A percentile compares a stretch with the other conserved stretches of the same genome.
Conservation (phyloP, 2,329 filamentous ascomycete species). For the Mariannaea elegans region DNA sequence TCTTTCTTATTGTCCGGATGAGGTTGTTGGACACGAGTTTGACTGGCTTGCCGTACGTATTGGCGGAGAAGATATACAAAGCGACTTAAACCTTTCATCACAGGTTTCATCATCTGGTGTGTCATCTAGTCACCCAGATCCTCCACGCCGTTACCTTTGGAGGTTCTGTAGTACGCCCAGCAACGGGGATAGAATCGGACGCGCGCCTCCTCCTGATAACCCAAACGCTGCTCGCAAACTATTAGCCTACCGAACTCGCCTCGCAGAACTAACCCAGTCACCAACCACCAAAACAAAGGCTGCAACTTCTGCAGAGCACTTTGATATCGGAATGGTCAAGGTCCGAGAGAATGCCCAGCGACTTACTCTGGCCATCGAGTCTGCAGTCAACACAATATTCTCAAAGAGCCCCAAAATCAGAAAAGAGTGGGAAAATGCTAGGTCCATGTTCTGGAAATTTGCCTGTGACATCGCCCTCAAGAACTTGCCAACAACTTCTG, state of each 20-base stretch:
- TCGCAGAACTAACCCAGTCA: not conserved
- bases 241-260: not conserved
- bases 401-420: not conserved
- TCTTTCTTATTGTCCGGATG: not conserved
- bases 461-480: not conserved
- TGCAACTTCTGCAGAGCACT: not conserved
- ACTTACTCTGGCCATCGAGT: not conserved
- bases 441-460: not conserved
- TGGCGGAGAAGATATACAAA: not conserved
- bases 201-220: not conserved
- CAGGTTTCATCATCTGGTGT: not conserved
- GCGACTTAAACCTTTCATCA: not conserved
- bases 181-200: not conserved
- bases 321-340: not conserved
- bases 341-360: not conserved
- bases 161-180: not conserved
- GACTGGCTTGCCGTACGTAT: slow-evolving; percentile 1
- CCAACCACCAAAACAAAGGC: not conserved
- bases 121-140: not conserved
- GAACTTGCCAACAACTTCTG: not conserved
- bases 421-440: not conserved
- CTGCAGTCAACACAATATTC: not conserved
- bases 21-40: not conserved
- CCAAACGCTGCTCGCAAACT: not conserved
- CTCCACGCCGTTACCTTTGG: not conserved